Evolutionary conservation across 108 stramenopile species (phyloP).

Genomic region (Fistulifera solaris): DNA sequence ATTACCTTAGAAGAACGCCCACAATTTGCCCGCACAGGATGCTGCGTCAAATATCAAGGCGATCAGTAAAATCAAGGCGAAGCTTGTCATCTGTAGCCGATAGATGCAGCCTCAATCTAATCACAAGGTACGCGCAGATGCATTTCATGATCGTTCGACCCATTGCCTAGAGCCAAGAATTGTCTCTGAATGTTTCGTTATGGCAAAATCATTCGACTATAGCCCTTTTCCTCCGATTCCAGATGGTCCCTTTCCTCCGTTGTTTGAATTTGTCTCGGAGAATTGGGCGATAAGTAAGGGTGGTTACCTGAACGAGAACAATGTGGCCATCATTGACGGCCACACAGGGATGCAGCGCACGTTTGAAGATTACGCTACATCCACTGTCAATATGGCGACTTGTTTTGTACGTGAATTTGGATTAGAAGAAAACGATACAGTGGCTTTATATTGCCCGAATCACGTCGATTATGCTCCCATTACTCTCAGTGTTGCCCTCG

Average conservation of each 20-base stretch:
- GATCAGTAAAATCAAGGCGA: too few relatives aligned
- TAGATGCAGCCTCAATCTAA: too few relatives aligned
- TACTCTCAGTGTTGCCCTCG: conserved; percentile 55
- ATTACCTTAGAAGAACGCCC: too few relatives aligned
- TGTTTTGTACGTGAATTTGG: conserved; percentile 38
- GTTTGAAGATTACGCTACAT: conserved; percentile 49
- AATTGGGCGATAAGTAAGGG: conserved; percentile 25
- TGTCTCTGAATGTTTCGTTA: too few relatives aligned
- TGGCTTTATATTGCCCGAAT: conserved; percentile 80
- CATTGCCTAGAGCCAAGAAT: too few relatives aligned
- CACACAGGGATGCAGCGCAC: conserved; percentile 60
- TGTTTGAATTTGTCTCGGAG: conserved; percentile 53
- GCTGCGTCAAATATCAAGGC: too few relatives aligned
- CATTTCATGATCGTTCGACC: too few relatives aligned
- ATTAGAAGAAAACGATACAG: conserved; percentile 38
- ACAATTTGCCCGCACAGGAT: too few relatives aligned
- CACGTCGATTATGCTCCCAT: conserved; percentile 81
- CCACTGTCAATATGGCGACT: conserved; percentile 40
- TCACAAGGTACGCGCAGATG: too few relatives aligned
- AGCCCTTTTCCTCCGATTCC: conserved; percentile 59
- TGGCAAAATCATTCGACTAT: background rate
- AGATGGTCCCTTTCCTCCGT: conserved; percentile 22
- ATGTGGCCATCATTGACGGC: conserved; percentile 71
- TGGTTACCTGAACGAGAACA: conserved; percentile 18
- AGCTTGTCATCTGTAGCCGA: too few relatives aligned